Base-by-base conservation (phyloP, 2,329 filamentous ascomycete species). In the Samsoniella hepiali region DNA sequence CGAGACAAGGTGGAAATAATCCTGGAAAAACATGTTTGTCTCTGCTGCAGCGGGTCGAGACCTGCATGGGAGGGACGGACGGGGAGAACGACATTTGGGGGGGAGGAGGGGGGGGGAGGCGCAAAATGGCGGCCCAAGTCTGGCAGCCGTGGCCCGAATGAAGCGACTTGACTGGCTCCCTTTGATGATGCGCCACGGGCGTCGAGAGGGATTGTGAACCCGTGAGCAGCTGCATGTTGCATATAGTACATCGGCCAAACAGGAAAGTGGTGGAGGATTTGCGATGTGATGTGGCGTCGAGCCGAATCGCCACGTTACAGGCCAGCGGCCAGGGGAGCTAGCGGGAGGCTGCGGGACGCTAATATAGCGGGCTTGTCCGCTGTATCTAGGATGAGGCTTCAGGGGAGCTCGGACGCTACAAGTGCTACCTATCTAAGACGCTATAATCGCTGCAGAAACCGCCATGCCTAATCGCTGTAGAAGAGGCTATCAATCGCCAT, bases 281-380 rank as follows among this genome's bases (percentile, higher is more conserved):
- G 44, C 34, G 60, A 57, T 63, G 60, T 63, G 60, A 63, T 63
- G 60, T 63, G 60, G 60, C 60, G 51, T 57, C 51, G 17, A 38
- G 60, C 27, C 22, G 45, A 50, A 29, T 34, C 36, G 34, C 27
- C 42, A 15, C 42, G 27, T 42, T 51, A 63, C 42, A 62, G 59
- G 59, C 31, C 40, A 54, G 51, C 38, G 44, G 13, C 38, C 56
- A 58, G 56, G 17, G 47, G 7, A 51, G 55, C 58, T 60, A 53
- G 58, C 47, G 34, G 58, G 34, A 27, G 47, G 29, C 34, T 22
- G 44, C 38, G 55, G 22, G 42, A 40, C 53, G 34, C 51, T 55
- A 55, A 47, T 29, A 47, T 29, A 49, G 27, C 11, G 45, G 45
- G 6, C n/a, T 22, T 38, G 17, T 17, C 17, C 10, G 17, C 50